Evolutionary conservation across 495 filamentous ascomycete genomes (phyloP), one percentile per base, ranked within the genome.

Genomic region (Aspergillus ostianus): DNA sequence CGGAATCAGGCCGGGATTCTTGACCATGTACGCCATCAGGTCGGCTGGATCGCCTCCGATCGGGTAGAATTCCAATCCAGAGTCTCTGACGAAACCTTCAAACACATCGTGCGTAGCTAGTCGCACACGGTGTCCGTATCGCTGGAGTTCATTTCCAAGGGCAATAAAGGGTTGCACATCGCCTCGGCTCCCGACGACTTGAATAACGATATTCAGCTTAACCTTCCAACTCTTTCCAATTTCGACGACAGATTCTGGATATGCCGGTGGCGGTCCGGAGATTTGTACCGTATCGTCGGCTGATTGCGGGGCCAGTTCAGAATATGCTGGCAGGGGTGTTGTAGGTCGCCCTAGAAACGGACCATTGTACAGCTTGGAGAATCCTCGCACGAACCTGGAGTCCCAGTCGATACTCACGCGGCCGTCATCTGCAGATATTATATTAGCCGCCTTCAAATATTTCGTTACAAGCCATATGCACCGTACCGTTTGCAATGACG

Each of bases 91-190:
- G 58, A 87, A 86, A 2, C 75, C 69, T 55, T 79, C 78, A 69
- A 87, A 87, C 0, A 74, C 75, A 2, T 74, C 71, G 68, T 88
- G 85, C 5, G 85, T 88, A 4, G 83, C 84, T 29, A 88, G 66
- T 21, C 85, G 77, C 6, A 88, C 81, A 2, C 84, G 80, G 66
- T 77, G 74, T 17, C 74, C 74, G 55, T 70, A 61, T 47, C 66
- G 57, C 50, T 76, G 61, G 46, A 82, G 62, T 30, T 73, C 77
- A 58, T 77, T 77, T 17, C 79, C 79, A 41, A 82, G 61, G n/a
- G 79, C 78, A 17, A 82, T 67, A 58, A 82, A 82, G 6, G 79
- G 78, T 58, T 82, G 79, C 21, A 82, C 77, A 63, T 82, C 79
- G 15, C 79, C 79, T 52, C 79, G 64, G n/a, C 76, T 79, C 4